Conservation (phyloP, 2,329 filamentous ascomycete species). For the Cordyceps fumosorosea region DNA sequence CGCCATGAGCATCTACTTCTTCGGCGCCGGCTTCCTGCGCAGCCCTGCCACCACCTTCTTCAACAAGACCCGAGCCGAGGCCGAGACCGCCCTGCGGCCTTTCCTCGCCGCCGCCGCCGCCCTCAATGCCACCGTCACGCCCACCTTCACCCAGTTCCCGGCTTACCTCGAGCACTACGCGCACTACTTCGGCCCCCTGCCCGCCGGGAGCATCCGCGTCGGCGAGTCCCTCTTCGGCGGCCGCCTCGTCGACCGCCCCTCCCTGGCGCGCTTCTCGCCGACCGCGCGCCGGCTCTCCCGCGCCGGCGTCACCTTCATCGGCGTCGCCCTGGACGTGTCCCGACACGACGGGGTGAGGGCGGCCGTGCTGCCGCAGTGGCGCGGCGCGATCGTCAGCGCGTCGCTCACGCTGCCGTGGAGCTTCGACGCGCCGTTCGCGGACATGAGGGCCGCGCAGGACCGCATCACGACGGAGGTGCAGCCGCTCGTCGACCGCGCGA, state of each 20-base stretch:
- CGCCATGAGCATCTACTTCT: conserved; percentile 38
- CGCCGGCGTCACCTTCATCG: conserved; percentile 14
- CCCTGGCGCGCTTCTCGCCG: conserved; percentile 14
- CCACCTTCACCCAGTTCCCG: conserved; percentile 18
- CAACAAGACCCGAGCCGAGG: conserved; percentile 33
- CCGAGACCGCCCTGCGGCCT: conserved; percentile 34
- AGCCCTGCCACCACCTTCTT: conserved; percentile 40
- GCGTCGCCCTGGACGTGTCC: conserved; percentile 13
- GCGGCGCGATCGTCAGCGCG: conserved; percentile 25
- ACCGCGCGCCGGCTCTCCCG: conserved; percentile 11
- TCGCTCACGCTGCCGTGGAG: conserved; percentile 20
- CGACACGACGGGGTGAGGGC: neutral
- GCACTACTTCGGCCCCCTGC: conserved; percentile 16
- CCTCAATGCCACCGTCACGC: conserved; percentile 14
- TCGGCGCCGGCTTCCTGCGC: conserved; percentile 34
- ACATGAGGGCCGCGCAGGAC: conserved; percentile 25
- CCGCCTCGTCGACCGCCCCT: conserved; percentile 18
- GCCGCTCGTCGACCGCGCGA: conserved; percentile 14
- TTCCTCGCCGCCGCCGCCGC: conserved; percentile 26
- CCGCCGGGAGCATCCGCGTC: conserved; percentile 20
- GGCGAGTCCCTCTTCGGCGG: conserved; percentile 23
- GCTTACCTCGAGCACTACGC: conserved; percentile 19
- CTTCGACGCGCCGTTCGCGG: conserved; percentile 21
- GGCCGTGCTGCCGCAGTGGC: conserved; percentile 36
- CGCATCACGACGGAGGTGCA: conserved; percentile 24